These are phyloP conservation scores for Beauveria medogensis DNA, from an alignment of 2,329 filamentous ascomycete species.

Conservation along the genomic window DNA sequence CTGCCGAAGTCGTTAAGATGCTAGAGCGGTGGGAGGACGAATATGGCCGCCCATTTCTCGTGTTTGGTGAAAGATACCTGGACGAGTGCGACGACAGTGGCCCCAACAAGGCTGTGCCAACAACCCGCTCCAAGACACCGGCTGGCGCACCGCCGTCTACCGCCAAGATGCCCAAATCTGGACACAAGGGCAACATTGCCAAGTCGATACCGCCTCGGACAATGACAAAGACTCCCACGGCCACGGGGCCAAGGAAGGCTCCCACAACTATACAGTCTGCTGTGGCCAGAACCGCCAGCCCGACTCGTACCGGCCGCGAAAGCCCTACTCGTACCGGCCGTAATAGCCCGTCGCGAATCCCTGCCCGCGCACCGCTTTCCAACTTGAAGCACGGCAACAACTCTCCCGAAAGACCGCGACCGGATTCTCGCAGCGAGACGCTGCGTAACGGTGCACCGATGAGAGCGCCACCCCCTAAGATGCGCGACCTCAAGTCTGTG, in stretches of 20 bases:
- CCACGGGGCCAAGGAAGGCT: conserved; percentile 24
- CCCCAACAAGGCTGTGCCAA: conserved; percentile 44
- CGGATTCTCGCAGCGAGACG: conserved; percentile 35
- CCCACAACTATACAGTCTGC: conserved; percentile 19
- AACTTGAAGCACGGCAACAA: conserved; percentile 65
- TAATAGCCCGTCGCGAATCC: conserved; percentile 46
- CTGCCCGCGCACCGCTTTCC: conserved; percentile 60
- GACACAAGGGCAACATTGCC: conserved; percentile 20
- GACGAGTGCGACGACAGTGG: conserved; percentile 67
- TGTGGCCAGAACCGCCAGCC: conserved; percentile 13
- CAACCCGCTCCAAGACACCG: conserved; percentile 63
- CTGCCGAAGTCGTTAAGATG: conserved; percentile 71
- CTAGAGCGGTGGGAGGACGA: conserved; percentile 88
- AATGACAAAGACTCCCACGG: conserved; percentile 48
- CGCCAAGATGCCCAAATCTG: conserved; percentile 29
- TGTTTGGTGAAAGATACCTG: conserved; percentile 85
- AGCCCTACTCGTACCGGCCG: conserved; percentile 23
- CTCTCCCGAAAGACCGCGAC: conserved; percentile 64
- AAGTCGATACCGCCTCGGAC: conserved; percentile 30
- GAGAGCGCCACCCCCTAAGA: conserved; percentile 76
- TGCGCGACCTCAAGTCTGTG: conserved; percentile 64
- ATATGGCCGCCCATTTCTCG: conserved; percentile 85
- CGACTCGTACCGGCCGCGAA: conserved; percentile 22
- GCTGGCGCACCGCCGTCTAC: conserved; percentile 48
- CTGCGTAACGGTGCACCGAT: conserved; percentile 47